These are phyloP conservation scores for Paracoccidioides lutzii DNA, from an alignment of 2,329 filamentous ascomycete genomes.

Conservation along the genomic window DNA sequence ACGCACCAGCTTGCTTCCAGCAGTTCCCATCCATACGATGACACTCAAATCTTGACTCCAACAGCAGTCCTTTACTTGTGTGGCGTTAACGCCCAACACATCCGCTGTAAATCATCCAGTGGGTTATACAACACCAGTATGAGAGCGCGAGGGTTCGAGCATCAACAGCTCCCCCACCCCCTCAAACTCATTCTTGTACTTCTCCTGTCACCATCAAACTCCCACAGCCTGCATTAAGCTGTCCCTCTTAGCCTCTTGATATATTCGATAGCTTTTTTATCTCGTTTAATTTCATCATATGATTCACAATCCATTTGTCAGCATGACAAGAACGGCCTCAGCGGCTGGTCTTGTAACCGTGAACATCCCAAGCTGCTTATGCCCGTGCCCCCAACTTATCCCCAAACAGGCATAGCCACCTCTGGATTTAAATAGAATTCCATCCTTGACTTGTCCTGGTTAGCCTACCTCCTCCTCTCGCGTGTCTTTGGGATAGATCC, in stretches of 20 bases:
- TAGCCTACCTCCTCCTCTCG: not conserved
- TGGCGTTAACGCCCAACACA: not conserved
- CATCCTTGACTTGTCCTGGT: not conserved
- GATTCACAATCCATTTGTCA: too few species aligned
- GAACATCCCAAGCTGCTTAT: not conserved
- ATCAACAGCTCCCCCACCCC: not conserved
- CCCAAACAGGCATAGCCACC: too few species aligned
- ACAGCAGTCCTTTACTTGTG: not conserved
- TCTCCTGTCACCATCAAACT: too few species aligned
- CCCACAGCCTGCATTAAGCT: too few species aligned
- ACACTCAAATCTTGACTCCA: not conserved
- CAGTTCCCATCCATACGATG: not conserved
- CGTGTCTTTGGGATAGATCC: not conserved
- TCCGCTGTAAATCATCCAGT: not conserved
- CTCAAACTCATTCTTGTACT: not conserved
- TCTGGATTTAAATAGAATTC: not conserved
- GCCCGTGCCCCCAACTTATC: too few species aligned
- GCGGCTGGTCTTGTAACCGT: not conserved
- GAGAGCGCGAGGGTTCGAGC: not conserved
- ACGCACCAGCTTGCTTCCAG: not conserved
- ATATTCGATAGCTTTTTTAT: too few species aligned
- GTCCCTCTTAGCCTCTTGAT: too few species aligned
- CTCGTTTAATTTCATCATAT: too few species aligned
- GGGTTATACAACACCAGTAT: not conserved
- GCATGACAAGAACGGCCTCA: not conserved